A percentile compares a stretch with the other conserved stretches of the same genome.
These are phyloP conservation scores for Plasmodium yoelii DNA, from an alignment of 169 alveolate species.

Conservation along the genomic window DNA sequence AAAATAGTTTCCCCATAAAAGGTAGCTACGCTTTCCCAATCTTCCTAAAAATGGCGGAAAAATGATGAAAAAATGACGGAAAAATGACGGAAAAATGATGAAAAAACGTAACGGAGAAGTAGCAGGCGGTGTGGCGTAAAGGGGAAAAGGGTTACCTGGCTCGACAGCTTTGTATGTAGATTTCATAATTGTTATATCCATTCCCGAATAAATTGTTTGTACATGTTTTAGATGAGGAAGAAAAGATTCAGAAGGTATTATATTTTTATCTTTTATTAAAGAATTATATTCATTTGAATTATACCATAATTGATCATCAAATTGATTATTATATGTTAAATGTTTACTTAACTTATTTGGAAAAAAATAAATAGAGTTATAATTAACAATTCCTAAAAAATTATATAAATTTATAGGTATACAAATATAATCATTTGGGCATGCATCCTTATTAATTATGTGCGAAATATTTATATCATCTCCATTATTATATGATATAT, in stretches of 20 bases:
- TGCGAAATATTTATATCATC: constrained; percentile 74
- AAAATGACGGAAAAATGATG: too few relatives aligned
- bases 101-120: too few relatives aligned
- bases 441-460: constrained; percentile 43
- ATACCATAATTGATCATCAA: constrained; percentile 74
- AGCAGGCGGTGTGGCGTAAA: too few relatives aligned
- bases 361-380: constrained; percentile 28
- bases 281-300: constrained; percentile 35
- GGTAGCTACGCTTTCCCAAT: constrained; percentile 37
- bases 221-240: constrained; percentile 65
- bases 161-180: constrained; percentile 64
- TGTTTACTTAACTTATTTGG: constrained; percentile 52
- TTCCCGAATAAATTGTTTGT: constrained; percentile 61
- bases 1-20: constrained; percentile 69
- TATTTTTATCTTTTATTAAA: constrained; percentile 31
- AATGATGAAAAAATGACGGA: too few relatives aligned
- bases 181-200: constrained; percentile 71
- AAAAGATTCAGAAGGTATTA: constrained; percentile 32
- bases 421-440: constrained; percentile 70
- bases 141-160: constrained; percentile 28
- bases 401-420: constrained; percentile 69
- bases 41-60: constrained; percentile 19
- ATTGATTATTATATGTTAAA: constrained; percentile 39
- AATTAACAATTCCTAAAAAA: constrained; percentile 53
- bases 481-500: constrained; percentile 73